Conservation (phyloP, 202 grass and related monocot genomes). For the Cymbopogon flexuosus region DNA sequence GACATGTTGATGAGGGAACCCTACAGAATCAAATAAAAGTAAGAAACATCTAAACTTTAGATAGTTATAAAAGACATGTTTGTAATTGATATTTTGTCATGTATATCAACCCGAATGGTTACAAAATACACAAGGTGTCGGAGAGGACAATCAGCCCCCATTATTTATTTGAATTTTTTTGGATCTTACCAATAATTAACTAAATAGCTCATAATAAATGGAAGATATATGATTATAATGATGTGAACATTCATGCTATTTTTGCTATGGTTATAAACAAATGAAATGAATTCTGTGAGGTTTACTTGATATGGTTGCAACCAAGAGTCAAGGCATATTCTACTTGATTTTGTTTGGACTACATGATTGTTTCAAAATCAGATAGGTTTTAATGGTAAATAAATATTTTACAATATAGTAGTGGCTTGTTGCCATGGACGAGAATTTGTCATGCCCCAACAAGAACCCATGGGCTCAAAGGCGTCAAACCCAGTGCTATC, state of each 20-base stretch:
- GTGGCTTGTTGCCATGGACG: background rate
- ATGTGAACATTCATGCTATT: background rate
- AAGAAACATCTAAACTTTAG: background rate
- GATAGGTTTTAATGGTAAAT: background rate
- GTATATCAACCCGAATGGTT: background rate
- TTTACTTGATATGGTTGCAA: conserved; percentile 7
- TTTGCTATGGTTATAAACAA: background rate
- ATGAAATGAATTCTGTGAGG: background rate
- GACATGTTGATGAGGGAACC: background rate
- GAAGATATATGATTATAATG: background rate
- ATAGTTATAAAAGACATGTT: background rate
- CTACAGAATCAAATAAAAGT: background rate
- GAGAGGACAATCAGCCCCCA: no score
- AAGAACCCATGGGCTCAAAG: background rate
- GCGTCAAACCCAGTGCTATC: background rate
- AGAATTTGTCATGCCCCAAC: background rate
- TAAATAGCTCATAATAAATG: background rate
- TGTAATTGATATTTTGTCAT: background rate
- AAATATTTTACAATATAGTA: background rate
- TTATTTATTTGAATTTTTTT: background rate
- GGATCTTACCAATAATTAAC: background rate
- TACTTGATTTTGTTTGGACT: background rate
- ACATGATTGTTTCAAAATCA: background rate
- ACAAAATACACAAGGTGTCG: background rate
- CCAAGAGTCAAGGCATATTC: background rate